Base-by-base conservation (phyloP, 306 rosid genomes). In the Rosa lucieae region DNA sequence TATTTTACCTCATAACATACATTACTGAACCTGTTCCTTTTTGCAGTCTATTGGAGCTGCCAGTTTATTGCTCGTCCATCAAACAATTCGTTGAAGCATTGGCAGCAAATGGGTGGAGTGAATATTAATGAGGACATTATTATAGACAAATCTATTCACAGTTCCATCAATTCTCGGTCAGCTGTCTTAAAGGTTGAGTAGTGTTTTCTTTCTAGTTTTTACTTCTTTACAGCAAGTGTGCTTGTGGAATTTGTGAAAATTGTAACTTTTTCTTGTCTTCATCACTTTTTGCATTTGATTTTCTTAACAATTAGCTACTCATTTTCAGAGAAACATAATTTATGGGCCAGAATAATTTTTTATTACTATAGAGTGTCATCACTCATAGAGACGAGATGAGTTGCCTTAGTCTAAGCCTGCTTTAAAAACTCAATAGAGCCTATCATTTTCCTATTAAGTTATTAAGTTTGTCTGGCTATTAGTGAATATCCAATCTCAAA, bases 21-120 rank as follows among this genome's bases (percentile, higher is more conserved):
- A 8, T 83, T 83, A 40, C 15, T 21, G 18, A 32, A 73, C 23
- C 73, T 70, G 55, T 52, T 55, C 74, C 62, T 39, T 73, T 82
- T 80, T 77, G 47, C 85, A 95, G 99, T 92, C 84, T 90, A 89
- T 86, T 95, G 99, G 99, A 95, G 92, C 85, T 95, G 99, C 88
- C 98, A 95, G 74, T 90, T 85, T 79, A 89, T 95, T 65, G 99
- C 97, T 69, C 97, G 92, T 43, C 86, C 96, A 47, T 95, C 98
- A 23, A 95, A 95, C 62, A 71, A 82, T 40, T 92, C 99, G 20
- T 74, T 92, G 82, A 92, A 83, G 89, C 97, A 91, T 83, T 95
- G 99, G 99, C 89, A 92, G 86, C 88, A 82, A 87, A 91, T 92
- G 99, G 95, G 97, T 65, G 99, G 99, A 79, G 90, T 92, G 78